These are phyloP conservation scores for Apophysomyces elegans DNA, from an alignment of 371 early-diverging fungal species.

Conservation along the genomic window DNA sequence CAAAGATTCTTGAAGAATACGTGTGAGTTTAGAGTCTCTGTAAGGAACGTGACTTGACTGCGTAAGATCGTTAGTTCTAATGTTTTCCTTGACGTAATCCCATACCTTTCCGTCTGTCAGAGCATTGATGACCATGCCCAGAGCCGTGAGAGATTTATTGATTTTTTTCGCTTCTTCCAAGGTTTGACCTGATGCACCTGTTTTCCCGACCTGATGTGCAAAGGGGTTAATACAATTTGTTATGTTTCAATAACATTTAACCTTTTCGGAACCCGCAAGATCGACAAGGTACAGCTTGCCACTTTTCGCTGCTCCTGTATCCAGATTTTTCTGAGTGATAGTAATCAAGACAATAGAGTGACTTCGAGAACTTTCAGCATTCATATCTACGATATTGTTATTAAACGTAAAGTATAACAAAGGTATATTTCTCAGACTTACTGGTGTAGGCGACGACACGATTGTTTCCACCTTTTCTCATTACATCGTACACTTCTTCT, in stretches of 20 bases:
- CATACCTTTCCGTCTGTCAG: conserved; percentile 89
- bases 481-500: conserved; percentile 94
- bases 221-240: background rate
- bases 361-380: conserved; percentile 94
- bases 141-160: conserved; percentile 97
- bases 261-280: conserved; percentile 99
- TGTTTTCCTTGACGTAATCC: background rate
- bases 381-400: conserved; percentile 81
- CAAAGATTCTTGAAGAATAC: conserved; percentile 98
- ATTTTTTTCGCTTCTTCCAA: conserved; percentile 99
- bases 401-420: too few relatives aligned
- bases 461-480: conserved; percentile 88
- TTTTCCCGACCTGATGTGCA: conserved; percentile 78
- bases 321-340: conserved; percentile 90
- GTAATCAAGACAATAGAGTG: conserved; percentile 98
- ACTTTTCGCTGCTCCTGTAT: conserved; percentile 87
- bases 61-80: background rate
- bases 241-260: conserved; percentile 8
- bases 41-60: conserved; percentile 96
- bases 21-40: conserved; percentile 98
- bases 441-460: conserved; percentile 94
- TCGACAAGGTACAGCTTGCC: conserved; percentile 97
- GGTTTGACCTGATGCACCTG: conserved; percentile 98
- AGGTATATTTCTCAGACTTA: conserved; percentile 32
- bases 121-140: conserved; percentile 99